Evolutionary conservation across 2,329 filamentous ascomycete species (phyloP).

Genomic region (Colletotrichum sp.): DNA sequence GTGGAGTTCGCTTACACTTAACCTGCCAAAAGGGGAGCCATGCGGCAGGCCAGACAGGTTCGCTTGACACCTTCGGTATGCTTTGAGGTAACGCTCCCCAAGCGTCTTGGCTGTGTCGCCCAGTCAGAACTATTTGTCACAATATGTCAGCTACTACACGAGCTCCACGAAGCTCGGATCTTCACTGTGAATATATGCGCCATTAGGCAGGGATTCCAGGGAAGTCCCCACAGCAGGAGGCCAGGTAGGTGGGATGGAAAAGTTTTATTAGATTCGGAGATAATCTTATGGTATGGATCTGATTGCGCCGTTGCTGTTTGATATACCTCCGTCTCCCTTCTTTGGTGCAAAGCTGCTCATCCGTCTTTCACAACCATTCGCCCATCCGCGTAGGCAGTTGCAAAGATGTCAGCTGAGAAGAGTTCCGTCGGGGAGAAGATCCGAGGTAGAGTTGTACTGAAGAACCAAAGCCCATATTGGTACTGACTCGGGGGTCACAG

Average conservation of each 20-base stretch:
- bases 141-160: neutral
- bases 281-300: neutral
- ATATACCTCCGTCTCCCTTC: neutral
- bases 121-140: neutral
- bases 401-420: neutral
- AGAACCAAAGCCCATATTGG: neutral
- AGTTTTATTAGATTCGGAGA: constrained; percentile 7
- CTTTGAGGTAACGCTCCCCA: neutral
- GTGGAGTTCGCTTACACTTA: neutral
- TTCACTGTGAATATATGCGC: neutral
- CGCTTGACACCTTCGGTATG: neutral
- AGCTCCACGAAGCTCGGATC: neutral
- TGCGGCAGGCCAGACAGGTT: neutral
- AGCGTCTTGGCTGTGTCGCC: neutral
- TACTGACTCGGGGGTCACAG: neutral
- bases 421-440: neutral
- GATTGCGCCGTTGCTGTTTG: neutral
- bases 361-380: neutral
- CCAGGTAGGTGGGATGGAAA: neutral
- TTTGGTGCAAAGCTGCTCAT: neutral
- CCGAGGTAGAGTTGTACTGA: neutral
- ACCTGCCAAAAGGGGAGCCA: neutral
- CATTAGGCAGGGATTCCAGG: neutral
- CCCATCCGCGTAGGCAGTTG: neutral
- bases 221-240: neutral